These are phyloP conservation scores for Termitomyces sp. DNA, from an alignment of 768 basidiomycete genomes.

Conservation along the genomic window DNA sequence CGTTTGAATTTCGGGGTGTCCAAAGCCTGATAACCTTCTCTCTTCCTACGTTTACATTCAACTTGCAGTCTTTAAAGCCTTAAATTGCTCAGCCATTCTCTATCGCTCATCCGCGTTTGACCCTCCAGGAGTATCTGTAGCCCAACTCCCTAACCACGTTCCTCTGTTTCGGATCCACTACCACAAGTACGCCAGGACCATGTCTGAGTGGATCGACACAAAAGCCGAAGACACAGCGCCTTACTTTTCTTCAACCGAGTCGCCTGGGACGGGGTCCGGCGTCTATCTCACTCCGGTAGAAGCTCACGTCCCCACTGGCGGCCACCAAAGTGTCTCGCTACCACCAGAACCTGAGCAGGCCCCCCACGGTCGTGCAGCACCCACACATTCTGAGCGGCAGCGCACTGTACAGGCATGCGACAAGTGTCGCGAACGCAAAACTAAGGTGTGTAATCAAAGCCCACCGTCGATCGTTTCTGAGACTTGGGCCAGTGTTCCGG, in stretches of 20 bases:
- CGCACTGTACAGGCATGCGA: conserved; percentile 51
- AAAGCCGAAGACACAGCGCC: conserved; percentile 10
- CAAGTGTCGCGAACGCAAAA: conserved; percentile 53
- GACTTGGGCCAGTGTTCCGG: conserved; percentile 43
- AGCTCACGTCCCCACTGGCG: conserved; percentile 1
- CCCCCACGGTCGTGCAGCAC: conserved; percentile 7
- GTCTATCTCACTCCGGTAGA: conserved; percentile 5
- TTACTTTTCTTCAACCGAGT: conserved; percentile 5
- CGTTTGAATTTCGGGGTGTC: conserved; percentile 18
- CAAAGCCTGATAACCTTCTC: conserved; percentile 16
- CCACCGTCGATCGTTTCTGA: not conserved
- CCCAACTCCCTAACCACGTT: not conserved
- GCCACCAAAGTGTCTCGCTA: conserved; percentile 11
- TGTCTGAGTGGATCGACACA: conserved; percentile 13
- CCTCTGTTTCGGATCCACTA: not conserved
- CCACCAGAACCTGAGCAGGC: conserved; percentile 12
- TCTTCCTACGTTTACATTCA: conserved; percentile 9
- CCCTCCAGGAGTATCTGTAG: not conserved
- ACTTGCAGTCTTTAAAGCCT: conserved; percentile 5
- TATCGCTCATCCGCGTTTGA: conserved; percentile 1
- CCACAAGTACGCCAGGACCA: not conserved
- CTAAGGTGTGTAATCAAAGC: conserved; percentile 34
- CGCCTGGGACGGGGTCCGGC: conserved; percentile 5
- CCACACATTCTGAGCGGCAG: conserved; percentile 26
- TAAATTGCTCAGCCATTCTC: conserved; percentile 7